A percentile compares a stretch with the other conserved stretches of the same genome.
Evolutionary conservation across 1,284 basidiomycete genomes (phyloP).

Genomic region (Rhodotorula sp.): DNA sequence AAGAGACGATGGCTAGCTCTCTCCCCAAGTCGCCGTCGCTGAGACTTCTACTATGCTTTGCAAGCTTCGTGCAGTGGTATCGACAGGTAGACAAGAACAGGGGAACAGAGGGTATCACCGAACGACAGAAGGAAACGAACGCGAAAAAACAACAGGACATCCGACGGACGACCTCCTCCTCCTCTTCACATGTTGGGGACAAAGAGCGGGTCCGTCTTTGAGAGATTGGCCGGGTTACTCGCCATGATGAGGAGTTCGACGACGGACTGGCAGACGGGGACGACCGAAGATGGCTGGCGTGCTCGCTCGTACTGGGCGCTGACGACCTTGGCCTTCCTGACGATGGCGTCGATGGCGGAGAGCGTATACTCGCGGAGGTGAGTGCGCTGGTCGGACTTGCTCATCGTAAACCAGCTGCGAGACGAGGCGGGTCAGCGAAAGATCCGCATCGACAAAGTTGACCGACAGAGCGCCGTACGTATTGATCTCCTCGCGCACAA

Average conservation of each 20-base stretch:
- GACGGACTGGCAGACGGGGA: conserved; percentile 74
- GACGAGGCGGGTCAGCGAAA: too few species aligned
- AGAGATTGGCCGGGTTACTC: conserved; percentile 55
- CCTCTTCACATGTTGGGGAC: not conserved
- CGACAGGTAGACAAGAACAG: too few species aligned
- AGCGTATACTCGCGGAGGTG: conserved; percentile 67
- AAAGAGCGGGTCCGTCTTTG: conserved; percentile 61
- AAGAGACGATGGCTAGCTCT: too few species aligned
- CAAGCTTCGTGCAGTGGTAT: too few species aligned
- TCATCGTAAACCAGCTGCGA: conserved; percentile 58
- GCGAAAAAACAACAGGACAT: too few species aligned
- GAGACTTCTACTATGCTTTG: too few species aligned
- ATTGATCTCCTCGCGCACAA: conserved; percentile 85
- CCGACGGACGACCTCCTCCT: too few species aligned
- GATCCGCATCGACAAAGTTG: too few species aligned
- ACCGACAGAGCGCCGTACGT: too few species aligned
- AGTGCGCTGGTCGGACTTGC: conserved; percentile 50
- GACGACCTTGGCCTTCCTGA: conserved; percentile 80
- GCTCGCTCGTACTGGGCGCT: conserved; percentile 76
- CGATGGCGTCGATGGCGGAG: conserved; percentile 73
- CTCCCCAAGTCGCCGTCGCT: too few species aligned
- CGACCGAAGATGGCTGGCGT: conserved; percentile 50
- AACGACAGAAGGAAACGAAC: too few species aligned
- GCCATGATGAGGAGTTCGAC: conserved; percentile 73
- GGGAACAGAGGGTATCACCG: too few species aligned